Evolutionary conservation across 495 filamentous ascomycete species (phyloP).

Genomic region (Aspergillus heteromorphus): DNA sequence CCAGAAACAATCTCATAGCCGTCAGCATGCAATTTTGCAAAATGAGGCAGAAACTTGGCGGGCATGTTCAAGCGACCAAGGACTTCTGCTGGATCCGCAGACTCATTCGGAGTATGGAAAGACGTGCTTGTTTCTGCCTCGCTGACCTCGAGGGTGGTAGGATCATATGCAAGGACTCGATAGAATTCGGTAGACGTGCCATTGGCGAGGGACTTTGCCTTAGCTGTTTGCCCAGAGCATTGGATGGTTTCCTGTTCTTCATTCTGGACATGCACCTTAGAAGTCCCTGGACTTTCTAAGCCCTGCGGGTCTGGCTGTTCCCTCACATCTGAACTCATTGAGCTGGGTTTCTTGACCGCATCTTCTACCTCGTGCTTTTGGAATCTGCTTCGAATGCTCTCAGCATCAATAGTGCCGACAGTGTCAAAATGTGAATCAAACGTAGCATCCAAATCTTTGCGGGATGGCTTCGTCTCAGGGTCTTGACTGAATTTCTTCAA

Average conservation of each 20-base stretch:
- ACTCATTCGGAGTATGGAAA: slow-evolving; percentile 31
- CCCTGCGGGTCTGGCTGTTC: not conserved
- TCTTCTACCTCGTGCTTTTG: not conserved
- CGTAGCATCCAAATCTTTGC: slow-evolving; percentile 26
- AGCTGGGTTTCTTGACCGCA: not conserved
- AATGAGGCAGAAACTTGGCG: slow-evolving; percentile 65
- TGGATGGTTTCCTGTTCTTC: not conserved
- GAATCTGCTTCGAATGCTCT: not conserved
- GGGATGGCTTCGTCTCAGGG: slow-evolving; percentile 20
- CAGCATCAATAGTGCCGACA: slow-evolving; percentile 13
- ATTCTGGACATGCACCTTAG: not conserved
- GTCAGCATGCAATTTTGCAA: slow-evolving; percentile 55
- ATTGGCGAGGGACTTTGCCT: not conserved
- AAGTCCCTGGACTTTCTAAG: not conserved
- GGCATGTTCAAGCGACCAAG: slow-evolving; percentile 64
- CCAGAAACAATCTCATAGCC: slow-evolving; percentile 74
- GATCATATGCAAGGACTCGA: slow-evolving; percentile 70
- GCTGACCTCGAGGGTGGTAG: slow-evolving; percentile 53
- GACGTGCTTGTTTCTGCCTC: slow-evolving; percentile 59
- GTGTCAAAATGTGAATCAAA: slow-evolving; percentile 21
- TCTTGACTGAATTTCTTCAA: slow-evolving; percentile 22
- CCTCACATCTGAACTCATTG: not conserved
- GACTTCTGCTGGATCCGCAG: slow-evolving; percentile 54
- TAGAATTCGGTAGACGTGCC: slow-evolving; percentile 41
- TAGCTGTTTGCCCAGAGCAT: not conserved